Evolutionary conservation across 2,329 filamentous ascomycete species (phyloP), one percentile per base, ranked within the genome.

Genomic region (Sclerotinia sclerotiorum): DNA sequence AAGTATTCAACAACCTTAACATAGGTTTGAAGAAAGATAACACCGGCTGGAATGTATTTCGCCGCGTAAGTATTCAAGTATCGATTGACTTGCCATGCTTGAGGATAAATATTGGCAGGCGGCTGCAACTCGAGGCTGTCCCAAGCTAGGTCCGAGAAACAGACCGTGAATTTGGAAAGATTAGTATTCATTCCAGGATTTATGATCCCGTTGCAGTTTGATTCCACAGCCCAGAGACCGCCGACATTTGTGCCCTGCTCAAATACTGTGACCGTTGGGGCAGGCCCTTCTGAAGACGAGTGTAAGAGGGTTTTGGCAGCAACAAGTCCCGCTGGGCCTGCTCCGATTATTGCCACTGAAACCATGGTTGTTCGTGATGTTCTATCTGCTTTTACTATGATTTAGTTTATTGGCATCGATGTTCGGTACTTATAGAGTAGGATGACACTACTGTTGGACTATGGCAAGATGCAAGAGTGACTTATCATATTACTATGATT

Each of bases 301-400:
- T 68, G 57, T 21, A 70, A 42, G 29, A 70, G 58, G 21, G 63
- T 70, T 54, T 70, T 70, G 13, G 68, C 69, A 24, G 69, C 68
- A 24, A 70, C 69, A 27, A 70, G 69, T 17, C 69, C 69, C 24
- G 62, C 69, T 48, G 69, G 69, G 24, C 69, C 69, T 15, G 68
- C 51, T 11, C 69, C 69, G 15, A 69, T 69, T 35, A 70, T 70
- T 29, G 67, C 68, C 1, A 70, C 63, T 5, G 67, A 64, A 7
- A 21, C 51, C 51, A 54, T 54, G 51, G 27, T 54, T 24, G 0
- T 29, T 54, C 19, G 15, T 19, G 24, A 29, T 54, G 24, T 21
- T 6, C 51, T 29, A 17, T 29, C 13, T 54, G 51, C 29, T 29
- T 29, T 29, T 29, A 2, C 29, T 29, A 29, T 29, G 29, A 29